Conservation (phyloP, 495 filamentous ascomycete species). For the Extremus antarcticus region DNA sequence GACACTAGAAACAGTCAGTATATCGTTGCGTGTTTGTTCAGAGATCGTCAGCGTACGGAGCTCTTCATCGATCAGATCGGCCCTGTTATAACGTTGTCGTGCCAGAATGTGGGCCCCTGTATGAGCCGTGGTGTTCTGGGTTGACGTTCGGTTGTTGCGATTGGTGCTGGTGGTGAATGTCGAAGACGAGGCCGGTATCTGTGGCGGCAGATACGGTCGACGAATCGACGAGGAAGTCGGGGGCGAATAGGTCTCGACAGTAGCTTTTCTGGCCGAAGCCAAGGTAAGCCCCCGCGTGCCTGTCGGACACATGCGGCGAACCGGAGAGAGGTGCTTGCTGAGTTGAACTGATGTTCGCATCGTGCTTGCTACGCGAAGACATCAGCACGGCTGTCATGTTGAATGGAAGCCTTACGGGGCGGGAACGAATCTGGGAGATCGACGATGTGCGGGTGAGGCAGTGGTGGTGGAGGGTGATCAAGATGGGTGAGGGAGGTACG, state of each 20-base stretch:
- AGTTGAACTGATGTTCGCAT: background rate
- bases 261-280: background rate
- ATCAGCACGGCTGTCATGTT: background rate
- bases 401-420: background rate
- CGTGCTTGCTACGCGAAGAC: background rate
- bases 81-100: no score
- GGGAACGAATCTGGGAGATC: no score
- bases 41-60: no score
- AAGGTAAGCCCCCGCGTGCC: background rate
- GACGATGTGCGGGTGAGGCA: no score
- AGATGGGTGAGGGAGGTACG: background rate
- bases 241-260: background rate
- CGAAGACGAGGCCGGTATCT: background rate
- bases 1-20: background rate
- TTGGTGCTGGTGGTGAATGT: background rate
- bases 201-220: background rate
- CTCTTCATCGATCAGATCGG: no score
- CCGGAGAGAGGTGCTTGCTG: background rate
- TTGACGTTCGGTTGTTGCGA: background rate
- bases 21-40: no score
- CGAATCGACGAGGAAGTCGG: background rate
- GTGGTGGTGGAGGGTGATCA: no score
- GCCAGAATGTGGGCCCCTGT: no score
- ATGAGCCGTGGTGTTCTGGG: no score
- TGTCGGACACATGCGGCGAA: background rate